These are phyloP conservation scores for Xylaria digitata DNA, from an alignment of 2,329 filamentous ascomycete genomes.

Conservation along the genomic window DNA sequence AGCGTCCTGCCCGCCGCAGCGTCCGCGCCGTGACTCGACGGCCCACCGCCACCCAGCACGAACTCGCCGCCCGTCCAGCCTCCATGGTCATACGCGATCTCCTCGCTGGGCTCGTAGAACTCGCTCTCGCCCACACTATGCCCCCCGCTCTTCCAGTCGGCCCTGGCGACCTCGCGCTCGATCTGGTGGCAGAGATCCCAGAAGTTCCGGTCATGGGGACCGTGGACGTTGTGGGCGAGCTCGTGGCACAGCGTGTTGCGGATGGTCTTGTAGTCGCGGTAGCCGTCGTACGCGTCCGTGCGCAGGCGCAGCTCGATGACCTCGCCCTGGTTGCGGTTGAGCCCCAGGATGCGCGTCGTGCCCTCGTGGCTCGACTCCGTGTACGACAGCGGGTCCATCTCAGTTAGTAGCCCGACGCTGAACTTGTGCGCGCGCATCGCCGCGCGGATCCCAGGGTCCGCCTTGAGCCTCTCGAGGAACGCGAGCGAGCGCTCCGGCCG, in stretches of 20 bases:
- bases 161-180: conserved; percentile 83
- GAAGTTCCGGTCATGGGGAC: conserved; percentile 85
- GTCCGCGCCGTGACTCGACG: conserved; percentile 7
- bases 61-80: conserved; percentile 85
- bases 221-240: conserved; percentile 89
- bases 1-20: conserved; percentile 52
- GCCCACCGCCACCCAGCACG: conserved; percentile 69
- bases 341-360: conserved; percentile 79
- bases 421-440: conserved; percentile 89
- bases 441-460: conserved; percentile 85
- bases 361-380: conserved; percentile 78
- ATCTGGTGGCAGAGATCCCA: conserved; percentile 91
- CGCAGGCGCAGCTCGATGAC: conserved; percentile 89
- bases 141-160: conserved; percentile 82
- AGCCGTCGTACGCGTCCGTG: conserved; percentile 95
- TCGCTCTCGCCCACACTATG: conserved; percentile 72
- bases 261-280: conserved; percentile 91
- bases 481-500: conserved; percentile 75
- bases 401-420: conserved; percentile 85
- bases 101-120: conserved; percentile 66
- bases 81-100: conserved; percentile 72
- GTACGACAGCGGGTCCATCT: conserved; percentile 91
- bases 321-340: conserved; percentile 89
- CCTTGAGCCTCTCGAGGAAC: conserved; percentile 79
- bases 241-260: conserved; percentile 95